Percentiles rank a stretch among this genome's conserved stretches.
Evolutionary conservation across 371 early-diverging fungal genomes (phyloP).

Genomic region (Phascolomyces articulosus): DNA sequence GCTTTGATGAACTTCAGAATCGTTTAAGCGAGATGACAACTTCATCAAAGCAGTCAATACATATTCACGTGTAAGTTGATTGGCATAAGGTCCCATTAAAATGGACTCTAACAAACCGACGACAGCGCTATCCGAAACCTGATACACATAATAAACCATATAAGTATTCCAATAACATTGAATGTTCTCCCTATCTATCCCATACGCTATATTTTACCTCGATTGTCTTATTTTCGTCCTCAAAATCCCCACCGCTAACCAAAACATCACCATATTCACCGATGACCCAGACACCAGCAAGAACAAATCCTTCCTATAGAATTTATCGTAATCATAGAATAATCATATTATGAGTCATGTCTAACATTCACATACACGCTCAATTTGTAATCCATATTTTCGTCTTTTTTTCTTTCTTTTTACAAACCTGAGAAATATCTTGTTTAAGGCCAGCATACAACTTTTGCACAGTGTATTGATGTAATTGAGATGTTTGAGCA

Average conservation of each 20-base stretch:
- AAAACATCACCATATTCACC: conserved; percentile 97
- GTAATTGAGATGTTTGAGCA: conserved; percentile 77
- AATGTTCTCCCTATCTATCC: no score
- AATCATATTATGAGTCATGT: no score
- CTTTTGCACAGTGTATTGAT: conserved; percentile 86
- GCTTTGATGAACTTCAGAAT: conserved; percentile 38
- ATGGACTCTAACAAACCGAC: conserved; percentile 75
- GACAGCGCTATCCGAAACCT: conserved; percentile 77
- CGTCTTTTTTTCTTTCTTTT: neutral
- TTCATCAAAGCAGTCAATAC: conserved; percentile 89
- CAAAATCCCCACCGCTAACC: conserved; percentile 65
- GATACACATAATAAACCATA: neutral
- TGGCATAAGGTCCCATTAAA: conserved; percentile 79
- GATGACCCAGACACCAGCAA: conserved; percentile 92
- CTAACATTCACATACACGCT: no score
- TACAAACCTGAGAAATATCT: conserved; percentile 70
- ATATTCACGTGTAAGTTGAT: conserved; percentile 79
- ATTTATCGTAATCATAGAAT: conserved; percentile 24
- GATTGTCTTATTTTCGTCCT: conserved; percentile 67
- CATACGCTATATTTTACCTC: no score
- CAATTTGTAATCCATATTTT: conserved; percentile 18
- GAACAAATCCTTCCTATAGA: conserved; percentile 82
- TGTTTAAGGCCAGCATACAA: conserved; percentile 80
- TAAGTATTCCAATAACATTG: neutral
- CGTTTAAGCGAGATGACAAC: conserved; percentile 78